These are phyloP conservation scores for Solanum bukasovii DNA, from an alignment of 257 asterid genomes.

Conservation along the genomic window DNA sequence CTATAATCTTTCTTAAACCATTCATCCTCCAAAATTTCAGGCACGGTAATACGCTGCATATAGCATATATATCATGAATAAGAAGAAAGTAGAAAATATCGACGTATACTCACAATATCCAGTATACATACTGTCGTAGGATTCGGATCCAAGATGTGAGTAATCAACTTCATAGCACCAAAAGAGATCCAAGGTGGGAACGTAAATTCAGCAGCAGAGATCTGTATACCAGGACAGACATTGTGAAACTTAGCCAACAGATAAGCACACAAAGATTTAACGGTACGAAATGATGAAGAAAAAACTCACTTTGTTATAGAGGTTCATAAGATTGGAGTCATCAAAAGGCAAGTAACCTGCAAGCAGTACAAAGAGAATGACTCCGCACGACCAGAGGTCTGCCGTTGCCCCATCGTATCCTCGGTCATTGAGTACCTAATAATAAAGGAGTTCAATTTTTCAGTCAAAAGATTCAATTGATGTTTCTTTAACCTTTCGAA, in stretches of 20 bases:
- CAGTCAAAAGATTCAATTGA: neutral
- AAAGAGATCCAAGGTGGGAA: conserved; percentile 96
- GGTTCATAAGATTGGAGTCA: conserved; percentile 68
- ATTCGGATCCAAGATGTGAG: conserved; percentile 71
- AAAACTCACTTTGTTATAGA: conserved; percentile 70
- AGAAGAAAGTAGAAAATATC: neutral
- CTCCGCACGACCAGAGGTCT: conserved; percentile 96
- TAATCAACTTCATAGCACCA: conserved; percentile 64
- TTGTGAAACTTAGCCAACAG: conserved; percentile 2
- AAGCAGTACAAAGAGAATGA: conserved; percentile 79
- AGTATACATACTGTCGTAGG: conserved; percentile 53
- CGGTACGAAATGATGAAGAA: neutral
- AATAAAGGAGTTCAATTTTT: neutral
- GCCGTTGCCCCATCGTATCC: conserved; percentile 90
- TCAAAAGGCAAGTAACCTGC: conserved; percentile 98
- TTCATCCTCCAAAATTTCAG: conserved; percentile 64
- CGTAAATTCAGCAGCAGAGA: conserved; percentile 75
- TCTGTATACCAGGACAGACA: conserved; percentile 24
- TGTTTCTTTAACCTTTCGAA: neutral
- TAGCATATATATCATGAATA: neutral
- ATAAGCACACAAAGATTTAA: neutral
- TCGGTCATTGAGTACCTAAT: conserved; percentile 77
- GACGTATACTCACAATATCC: neutral
- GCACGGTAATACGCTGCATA: conserved; percentile 62
- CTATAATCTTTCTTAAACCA: conserved; percentile 89